Evolutionary conservation across 2,329 filamentous ascomycete genomes (phyloP), one percentile per base, ranked within the genome.

Genomic region (Lanzia echinophila): DNA sequence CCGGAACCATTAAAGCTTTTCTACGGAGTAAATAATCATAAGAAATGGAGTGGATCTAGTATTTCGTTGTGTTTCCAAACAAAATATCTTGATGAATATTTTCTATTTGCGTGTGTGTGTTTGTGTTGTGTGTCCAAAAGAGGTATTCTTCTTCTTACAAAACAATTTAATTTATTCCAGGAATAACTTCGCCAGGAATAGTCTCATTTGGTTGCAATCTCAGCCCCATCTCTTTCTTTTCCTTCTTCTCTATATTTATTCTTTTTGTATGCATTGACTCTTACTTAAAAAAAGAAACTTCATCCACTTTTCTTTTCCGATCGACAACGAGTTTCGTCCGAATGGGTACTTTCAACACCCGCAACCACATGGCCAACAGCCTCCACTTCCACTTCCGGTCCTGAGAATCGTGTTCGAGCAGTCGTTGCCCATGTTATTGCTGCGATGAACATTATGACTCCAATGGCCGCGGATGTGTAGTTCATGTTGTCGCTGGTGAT

Each of bases 401-500:
- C 77, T 0, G 72, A 76, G 57, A 80, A 81, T 20, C 72, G 65
- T 58, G 72, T 76, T 51, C 71, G 65, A 0, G 75, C 78, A 0
- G 74, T 78, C 1, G 72, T 75, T 7, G 79, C 55, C 79, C 78
- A 81, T 1, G 75, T 81, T 2, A 75, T 60, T 1, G 71, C 41
- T 15, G 73, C 75, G 17, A 82, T 69, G 5, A 79, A 56, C 63
- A 75, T 78, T 38, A 81, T 75, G 1, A 78, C 69, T 0, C 78
- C 79, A 31, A 81, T 74, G 0, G 79, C 79, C 0, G 79, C 79
- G 20, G 72, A 75, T 0, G 77, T 81, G 58, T 81, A 81, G 55
- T 81, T 82, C 79, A 82, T 82, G 34, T 78, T 79, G 24, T 77
- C 71, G 33, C 70, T 70, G 1, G 68, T 71, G n/a, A 82, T 77